Evolutionary conservation across 179 eudicot genomes (phyloP).

Genomic region (Beta macrorhiza): DNA sequence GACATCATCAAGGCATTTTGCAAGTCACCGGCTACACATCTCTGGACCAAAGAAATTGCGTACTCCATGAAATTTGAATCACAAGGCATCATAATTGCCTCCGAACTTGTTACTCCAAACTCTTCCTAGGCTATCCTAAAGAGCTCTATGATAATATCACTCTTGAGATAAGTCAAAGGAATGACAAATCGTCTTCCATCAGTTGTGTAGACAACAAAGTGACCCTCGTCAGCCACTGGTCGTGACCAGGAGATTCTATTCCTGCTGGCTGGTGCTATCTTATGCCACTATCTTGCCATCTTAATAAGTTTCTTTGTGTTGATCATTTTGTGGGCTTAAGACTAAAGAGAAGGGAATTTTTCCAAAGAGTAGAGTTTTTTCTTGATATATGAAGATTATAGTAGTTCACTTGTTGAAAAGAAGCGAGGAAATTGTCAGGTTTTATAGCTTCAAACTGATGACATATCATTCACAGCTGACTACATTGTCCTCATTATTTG

Average conservation of each 20-base stretch:
- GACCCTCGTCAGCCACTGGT: constrained; percentile 2
- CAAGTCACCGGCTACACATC: constrained; percentile 6
- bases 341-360: neutral
- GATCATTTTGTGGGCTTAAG: neutral
- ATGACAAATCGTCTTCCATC: constrained; percentile 15
- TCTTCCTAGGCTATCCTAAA: constrained; percentile 24
- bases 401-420: neutral
- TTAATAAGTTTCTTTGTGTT: constrained; percentile 10
- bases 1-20: constrained; percentile 17
- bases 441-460: constrained; percentile 10
- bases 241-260: neutral
- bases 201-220: constrained; percentile 17
- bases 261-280: constrained; percentile 9
- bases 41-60: constrained; percentile 9
- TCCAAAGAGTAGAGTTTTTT: neutral
- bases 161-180: constrained; percentile 14
- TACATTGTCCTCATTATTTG: neutral
- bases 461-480: neutral
- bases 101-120: constrained; percentile 16
- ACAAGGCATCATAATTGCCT: constrained; percentile 25
- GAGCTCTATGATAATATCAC: constrained; percentile 14
- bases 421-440: neutral
- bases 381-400: neutral
- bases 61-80: constrained; percentile 20
- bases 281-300: constrained; percentile 23